Percentiles rank a stretch among this genome's conserved stretches.
Conservation (phyloP, 1,284 basidiomycete genomes). For the Boletus semigastroideus region DNA sequence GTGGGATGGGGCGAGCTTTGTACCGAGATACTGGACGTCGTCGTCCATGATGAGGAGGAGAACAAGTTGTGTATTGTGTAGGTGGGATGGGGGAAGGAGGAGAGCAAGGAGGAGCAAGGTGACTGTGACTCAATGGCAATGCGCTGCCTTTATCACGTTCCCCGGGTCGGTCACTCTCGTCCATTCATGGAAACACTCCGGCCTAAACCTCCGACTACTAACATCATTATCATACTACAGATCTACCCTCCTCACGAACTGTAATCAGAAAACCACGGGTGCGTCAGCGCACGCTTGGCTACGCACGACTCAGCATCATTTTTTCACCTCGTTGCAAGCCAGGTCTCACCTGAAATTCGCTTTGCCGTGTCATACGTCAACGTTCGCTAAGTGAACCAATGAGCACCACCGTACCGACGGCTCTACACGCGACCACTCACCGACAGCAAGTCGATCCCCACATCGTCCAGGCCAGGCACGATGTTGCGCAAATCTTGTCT, state of each 20-base stretch:
- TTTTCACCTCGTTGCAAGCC: constrained; percentile 2
- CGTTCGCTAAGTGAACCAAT: constrained; percentile 52
- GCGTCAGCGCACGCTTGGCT: constrained; percentile 85
- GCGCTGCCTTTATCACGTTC: constrained; percentile 31
- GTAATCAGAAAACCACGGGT: constrained; percentile 78
- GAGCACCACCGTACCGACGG: constrained; percentile 3
- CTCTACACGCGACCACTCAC: constrained; percentile 40
- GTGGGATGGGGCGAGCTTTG: constrained; percentile 21
- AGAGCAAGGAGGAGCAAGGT: constrained; percentile 7
- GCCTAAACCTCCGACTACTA: constrained; percentile 1
- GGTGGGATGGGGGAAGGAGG: neutral
- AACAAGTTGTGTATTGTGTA: neutral
- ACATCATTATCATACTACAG: neutral
- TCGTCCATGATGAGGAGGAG: constrained; percentile 28
- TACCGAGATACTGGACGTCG: constrained; percentile 35
- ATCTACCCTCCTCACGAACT: constrained; percentile 27
- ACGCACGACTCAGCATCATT: constrained; percentile 2
- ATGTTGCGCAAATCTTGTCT: constrained; percentile 64
- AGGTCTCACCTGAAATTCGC: constrained; percentile 79
- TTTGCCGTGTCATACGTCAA: constrained; percentile 93
- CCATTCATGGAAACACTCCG: constrained; percentile 28
- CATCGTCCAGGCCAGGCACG: constrained; percentile 68
- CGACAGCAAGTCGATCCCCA: constrained; percentile 77
- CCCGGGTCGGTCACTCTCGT: constrained; percentile 16
- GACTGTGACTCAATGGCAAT: constrained; percentile 33